Percentiles rank a stretch among this genome's conserved stretches.
phyloP scores from a whole-genome alignment of 169 alveolate species.

The Plasmodium fragile region DNA sequence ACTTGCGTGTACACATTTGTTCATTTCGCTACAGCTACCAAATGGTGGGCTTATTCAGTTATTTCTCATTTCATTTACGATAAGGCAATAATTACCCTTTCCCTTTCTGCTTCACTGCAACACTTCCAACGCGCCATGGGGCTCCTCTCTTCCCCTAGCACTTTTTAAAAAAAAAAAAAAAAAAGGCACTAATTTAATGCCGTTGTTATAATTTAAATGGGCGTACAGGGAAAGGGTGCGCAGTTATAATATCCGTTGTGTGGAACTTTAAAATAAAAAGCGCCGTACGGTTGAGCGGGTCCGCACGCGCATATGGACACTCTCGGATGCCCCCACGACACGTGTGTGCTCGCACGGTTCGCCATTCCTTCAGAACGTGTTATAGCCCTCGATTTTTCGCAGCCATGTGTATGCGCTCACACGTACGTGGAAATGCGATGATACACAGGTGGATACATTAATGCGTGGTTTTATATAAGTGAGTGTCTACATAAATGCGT shows the following conservation, averaged over 20 bases:
- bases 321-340: not conserved
- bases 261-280: not conserved
- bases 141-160: not conserved
- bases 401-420: not conserved
- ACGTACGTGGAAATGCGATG: not conserved
- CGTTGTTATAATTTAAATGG: not conserved
- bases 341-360: not conserved
- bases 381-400: not conserved
- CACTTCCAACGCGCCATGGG: not conserved
- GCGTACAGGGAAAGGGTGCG: not conserved
- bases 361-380: not conserved
- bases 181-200: not conserved
- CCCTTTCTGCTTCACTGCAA: not conserved
- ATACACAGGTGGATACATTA: not conserved
- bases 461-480: not conserved
- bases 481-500: not conserved
- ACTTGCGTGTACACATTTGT: not conserved
- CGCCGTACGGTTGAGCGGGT: not conserved
- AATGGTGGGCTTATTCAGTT: not conserved
- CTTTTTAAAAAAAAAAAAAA: not conserved
- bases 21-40: not conserved
- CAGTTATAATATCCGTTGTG: not conserved
- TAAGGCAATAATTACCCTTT: not conserved
- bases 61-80: not conserved
- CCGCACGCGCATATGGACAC: not conserved